These are phyloP conservation scores for Chytriomyces hyalinus DNA, from an alignment of 192 early-diverging fungal genomes.

Conservation along the genomic window DNA sequence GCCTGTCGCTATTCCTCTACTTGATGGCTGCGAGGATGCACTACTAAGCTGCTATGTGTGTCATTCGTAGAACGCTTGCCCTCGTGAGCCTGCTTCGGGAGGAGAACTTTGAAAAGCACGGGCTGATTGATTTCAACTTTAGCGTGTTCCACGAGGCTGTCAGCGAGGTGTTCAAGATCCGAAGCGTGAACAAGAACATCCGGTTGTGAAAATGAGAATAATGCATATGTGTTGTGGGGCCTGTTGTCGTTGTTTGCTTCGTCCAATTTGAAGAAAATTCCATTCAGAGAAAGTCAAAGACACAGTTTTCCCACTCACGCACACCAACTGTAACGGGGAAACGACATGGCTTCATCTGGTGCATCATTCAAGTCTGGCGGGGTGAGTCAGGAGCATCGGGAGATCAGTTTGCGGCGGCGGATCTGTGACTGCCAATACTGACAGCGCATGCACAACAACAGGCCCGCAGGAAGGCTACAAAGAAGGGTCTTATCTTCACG, in stretches of 20 bases:
- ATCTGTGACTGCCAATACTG: no score
- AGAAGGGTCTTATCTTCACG: constrained; percentile 88
- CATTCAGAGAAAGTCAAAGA: no score
- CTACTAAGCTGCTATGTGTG: neutral
- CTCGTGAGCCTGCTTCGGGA: constrained; percentile 79
- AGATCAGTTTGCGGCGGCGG: no score
- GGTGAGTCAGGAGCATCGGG: neutral
- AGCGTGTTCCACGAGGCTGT: constrained; percentile 80
- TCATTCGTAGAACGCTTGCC: constrained; percentile 61
- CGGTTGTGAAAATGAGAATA: no score
- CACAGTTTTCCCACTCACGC: no score
- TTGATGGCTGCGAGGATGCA: neutral
- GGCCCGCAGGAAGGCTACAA: constrained; percentile 86
- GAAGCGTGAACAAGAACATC: neutral
- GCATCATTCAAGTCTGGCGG: constrained; percentile 32
- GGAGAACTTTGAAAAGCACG: constrained; percentile 84
- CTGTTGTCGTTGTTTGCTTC: no score
- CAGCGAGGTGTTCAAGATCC: constrained; percentile 70
- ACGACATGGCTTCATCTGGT: constrained; percentile 8
- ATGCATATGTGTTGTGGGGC: no score
- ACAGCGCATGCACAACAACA: neutral
- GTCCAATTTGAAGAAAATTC: no score
- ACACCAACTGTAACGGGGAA: no score
- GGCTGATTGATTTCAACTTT: constrained; percentile 89
- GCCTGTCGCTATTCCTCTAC: constrained; percentile 28